Percentiles rank a stretch among this genome's conserved stretches.
phyloP scores from a whole-genome alignment of 768 basidiomycete species.

The Tulasnella sp. region DNA sequence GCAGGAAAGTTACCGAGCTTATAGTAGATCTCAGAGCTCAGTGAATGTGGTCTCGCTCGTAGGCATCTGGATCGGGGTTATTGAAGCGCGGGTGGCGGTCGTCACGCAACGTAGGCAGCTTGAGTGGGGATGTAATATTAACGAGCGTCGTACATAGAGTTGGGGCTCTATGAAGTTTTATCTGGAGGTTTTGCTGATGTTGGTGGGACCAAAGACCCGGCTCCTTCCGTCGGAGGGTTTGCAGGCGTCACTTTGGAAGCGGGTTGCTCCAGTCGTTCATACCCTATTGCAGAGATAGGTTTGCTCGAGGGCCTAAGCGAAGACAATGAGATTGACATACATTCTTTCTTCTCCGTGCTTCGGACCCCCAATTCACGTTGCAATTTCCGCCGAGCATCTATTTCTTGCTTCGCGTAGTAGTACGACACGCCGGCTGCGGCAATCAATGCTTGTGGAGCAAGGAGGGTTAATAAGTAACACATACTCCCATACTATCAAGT shows the following conservation, averaged over 20 bases:
- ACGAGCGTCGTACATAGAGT: background rate
- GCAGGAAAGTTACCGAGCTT: too few species aligned
- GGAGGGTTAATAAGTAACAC: background rate
- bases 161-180: background rate
- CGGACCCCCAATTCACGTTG: conserved; percentile 44
- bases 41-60: too few species aligned
- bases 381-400: conserved; percentile 46
- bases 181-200: background rate
- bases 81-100: background rate
- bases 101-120: too few species aligned
- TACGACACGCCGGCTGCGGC: conserved; percentile 48
- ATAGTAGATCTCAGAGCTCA: too few species aligned
- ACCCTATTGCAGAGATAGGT: conserved; percentile 26
- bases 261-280: conserved; percentile 34
- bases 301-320: background rate
- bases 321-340: conserved; percentile 39
- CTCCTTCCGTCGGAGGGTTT: background rate
- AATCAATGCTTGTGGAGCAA: conserved; percentile 40
- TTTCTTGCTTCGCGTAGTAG: conserved; percentile 47
- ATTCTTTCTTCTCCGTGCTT: conserved; percentile 45
- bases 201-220: background rate
- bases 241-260: background rate
- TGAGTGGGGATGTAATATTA: background rate
- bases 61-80: background rate
- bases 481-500: background rate